Base-by-base conservation (phyloP, 2,329 filamentous ascomycete species). In the Phaeosphaeria sp. region DNA sequence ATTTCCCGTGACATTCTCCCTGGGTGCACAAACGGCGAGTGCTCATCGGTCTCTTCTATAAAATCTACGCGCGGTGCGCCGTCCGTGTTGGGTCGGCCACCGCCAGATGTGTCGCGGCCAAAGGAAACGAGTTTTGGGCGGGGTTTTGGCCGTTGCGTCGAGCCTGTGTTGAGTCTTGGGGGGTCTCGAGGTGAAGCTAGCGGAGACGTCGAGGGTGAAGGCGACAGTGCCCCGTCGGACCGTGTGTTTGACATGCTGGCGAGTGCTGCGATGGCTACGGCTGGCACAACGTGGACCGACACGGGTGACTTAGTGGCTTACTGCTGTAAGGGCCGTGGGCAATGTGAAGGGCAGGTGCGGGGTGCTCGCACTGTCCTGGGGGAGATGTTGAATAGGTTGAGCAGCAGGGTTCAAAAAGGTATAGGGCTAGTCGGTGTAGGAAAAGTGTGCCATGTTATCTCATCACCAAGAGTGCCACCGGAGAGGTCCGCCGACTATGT, bases 91-190 rank as follows among this genome's bases (percentile, higher is more conserved):
- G 64, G 62, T 6, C 62, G 62, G 22, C 62, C 68, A 47, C 60
- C 63, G 13, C 56, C 56, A 18, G 64, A 59, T 17, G 71, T 72
- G 51, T 63, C 65, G 58, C 69, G 71, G 48, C 70, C 65, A 60
- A 78, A 78, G 10, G 72, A 72, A 9, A 78, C 76, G 56, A 73
- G 69, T 52, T 78, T 78, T 42, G 71, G 72, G 41, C 71, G 64
- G 7, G 69, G 55, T 21, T 59, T 52, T 33, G 62, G 56, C 6
- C 55, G 59, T 15, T 59, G 61, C 33, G 54, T 59, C n/a, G 64
- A 50, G 9, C 54, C 33, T 33, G 65, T 64, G 58, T 70, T 65
- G 53, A 67, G 56, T 42, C 48, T 62, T 13, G 66, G 60, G 21
- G 60, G 62, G 25, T 56, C 36, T 17, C 59, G 55, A 41, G 57